phyloP scores from a whole-genome alignment of 2,329 filamentous ascomycete species.

The Fusarium clavum region DNA sequence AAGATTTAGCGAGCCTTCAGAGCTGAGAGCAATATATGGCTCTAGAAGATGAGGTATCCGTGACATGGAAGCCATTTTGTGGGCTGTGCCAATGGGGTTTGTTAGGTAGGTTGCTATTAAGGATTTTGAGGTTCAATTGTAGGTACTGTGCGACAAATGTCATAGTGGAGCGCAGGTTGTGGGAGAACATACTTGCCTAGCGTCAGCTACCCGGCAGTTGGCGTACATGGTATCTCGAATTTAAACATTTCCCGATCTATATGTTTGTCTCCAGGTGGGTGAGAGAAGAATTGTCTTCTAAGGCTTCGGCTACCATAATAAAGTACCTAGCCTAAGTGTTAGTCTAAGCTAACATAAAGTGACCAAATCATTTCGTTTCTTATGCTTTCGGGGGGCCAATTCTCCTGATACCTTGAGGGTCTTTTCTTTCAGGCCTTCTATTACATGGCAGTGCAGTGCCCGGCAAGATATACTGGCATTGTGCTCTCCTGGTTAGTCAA shows the following conservation, averaged over 20 bases:
- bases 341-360: too few species aligned
- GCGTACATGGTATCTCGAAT: not conserved
- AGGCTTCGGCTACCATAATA: too few species aligned
- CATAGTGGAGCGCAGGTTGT: constrained; percentile 15
- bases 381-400: too few species aligned
- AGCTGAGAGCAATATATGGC: constrained; percentile 69
- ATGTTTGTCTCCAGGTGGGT: not conserved
- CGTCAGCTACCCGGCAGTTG: not conserved
- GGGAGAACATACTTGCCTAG: not conserved
- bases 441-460: not conserved
- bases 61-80: constrained; percentile 51
- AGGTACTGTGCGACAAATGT: constrained; percentile 32
- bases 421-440: not conserved
- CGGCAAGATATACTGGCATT: not conserved
- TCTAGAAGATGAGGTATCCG: constrained; percentile 73
- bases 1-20: constrained; percentile 70
- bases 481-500: too few species aligned
- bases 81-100: not conserved
- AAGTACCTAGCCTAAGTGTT: too few species aligned
- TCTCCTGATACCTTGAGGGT: too few species aligned
- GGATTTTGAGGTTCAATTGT: constrained; percentile 34
- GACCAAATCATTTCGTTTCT: too few species aligned
- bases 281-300: too few species aligned
- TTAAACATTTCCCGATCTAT: not conserved
- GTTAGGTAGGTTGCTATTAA: constrained; percentile 18